A percentile compares a stretch with the other conserved stretches of the same genome.
These are phyloP conservation scores for Cetradonia linearis DNA, from an alignment of 495 filamentous ascomycete species.

Conservation along the genomic window DNA sequence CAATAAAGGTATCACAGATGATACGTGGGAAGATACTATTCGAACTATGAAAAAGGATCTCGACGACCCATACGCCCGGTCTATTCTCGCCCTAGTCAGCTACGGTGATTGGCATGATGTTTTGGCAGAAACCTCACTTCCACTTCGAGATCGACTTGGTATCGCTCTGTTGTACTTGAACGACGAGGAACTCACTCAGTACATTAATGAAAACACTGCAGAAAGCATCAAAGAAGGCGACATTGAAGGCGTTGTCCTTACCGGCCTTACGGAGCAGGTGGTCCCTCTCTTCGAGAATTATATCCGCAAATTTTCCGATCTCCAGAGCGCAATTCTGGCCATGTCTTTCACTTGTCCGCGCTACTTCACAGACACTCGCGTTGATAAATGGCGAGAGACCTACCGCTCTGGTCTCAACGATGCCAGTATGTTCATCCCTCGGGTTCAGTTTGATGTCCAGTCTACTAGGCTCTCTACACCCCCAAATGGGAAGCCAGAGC, in stretches of 20 bases:
- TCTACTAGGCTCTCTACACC: slow-evolving; percentile 49
- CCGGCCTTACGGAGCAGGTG: slow-evolving; percentile 67
- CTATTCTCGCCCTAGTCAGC: slow-evolving; percentile 80
- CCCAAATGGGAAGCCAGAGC: slow-evolving; percentile 48
- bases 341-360: slow-evolving; percentile 71
- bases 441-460: slow-evolving; percentile 50
- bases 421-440: slow-evolving; percentile 55
- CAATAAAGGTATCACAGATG: slow-evolving; percentile 43
- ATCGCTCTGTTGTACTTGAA: slow-evolving; percentile 76
- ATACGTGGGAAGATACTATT: slow-evolving; percentile 43
- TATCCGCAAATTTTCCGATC: slow-evolving; percentile 73
- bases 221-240: slow-evolving; percentile 64
- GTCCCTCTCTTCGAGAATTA: slow-evolving; percentile 82
- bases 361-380: slow-evolving; percentile 70
- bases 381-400: slow-evolving; percentile 66
- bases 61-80: slow-evolving; percentile 76
- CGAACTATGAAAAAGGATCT: slow-evolving; percentile 55
- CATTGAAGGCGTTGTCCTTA: slow-evolving; percentile 79
- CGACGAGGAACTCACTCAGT: slow-evolving; percentile 64
- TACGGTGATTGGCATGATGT: slow-evolving; percentile 81
- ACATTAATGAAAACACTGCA: slow-evolving; percentile 52
- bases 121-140: slow-evolving; percentile 68
- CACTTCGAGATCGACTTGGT: slow-evolving; percentile 73
- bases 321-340: slow-evolving; percentile 81
- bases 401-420: slow-evolving; percentile 75